phyloP scores from a whole-genome alignment of 1,139 yeast species.

The Trichomonascaceae sp. region DNA sequence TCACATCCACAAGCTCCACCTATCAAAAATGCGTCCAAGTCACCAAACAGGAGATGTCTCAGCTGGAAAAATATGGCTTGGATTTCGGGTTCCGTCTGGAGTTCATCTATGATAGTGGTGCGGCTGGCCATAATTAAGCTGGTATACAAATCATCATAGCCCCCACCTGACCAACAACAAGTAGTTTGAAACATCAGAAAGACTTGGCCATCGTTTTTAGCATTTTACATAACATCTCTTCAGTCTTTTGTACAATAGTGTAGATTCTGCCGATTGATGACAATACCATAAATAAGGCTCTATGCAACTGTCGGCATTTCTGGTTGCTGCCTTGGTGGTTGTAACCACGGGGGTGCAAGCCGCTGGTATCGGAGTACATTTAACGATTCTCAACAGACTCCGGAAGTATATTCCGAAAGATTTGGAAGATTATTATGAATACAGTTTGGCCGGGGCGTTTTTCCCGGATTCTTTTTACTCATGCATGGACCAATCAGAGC shows the following conservation, averaged over 20 bases:
- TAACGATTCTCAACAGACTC: constrained; percentile 38
- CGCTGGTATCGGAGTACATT: constrained; percentile 33
- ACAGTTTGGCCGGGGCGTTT: constrained; percentile 47
- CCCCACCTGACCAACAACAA: not conserved
- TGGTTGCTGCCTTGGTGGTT: not conserved
- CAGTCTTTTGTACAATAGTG: not conserved
- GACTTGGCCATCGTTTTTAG: not conserved
- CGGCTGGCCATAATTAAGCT: constrained; percentile 4
- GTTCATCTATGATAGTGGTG: constrained; percentile 16
- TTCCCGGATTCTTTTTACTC: constrained; percentile 59
- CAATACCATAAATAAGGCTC: not conserved
- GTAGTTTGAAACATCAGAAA: not conserved
- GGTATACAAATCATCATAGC: not conserved
- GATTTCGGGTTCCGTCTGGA: constrained; percentile 52
- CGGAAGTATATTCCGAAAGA: constrained; percentile 29
- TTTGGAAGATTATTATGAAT: constrained; percentile 20
- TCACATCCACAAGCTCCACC: constrained; percentile 44
- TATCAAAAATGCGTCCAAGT: constrained; percentile 49
- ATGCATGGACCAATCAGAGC: constrained; percentile 44
- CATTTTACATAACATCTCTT: not conserved
- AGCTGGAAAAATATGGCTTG: constrained; percentile 60
- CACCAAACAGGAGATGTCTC: constrained; percentile 54
- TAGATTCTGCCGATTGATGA: not conserved
- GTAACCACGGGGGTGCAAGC: not conserved
- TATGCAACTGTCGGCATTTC: not conserved